Evolutionary conservation across 179 eudicot genomes (phyloP), one percentile per base, ranked within the genome.

Genomic region (Nepenthes alata): DNA sequence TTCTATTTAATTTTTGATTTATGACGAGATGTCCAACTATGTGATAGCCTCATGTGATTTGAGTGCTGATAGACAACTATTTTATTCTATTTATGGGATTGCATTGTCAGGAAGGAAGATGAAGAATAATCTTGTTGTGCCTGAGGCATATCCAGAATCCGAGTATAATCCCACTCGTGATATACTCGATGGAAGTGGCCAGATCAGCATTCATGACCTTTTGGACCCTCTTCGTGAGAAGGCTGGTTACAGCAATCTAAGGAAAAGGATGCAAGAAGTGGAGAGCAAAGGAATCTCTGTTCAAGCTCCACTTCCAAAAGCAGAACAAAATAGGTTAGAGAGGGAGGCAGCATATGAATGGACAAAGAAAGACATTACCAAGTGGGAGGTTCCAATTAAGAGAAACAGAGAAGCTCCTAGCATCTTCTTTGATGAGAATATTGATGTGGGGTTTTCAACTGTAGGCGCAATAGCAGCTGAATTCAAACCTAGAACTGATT

Each of bases 391-490:
- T 16, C 59, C 68, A 54, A 80, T 93, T 50, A 90, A 87, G 84
- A 80, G 77, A 75, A 85, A 90, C 47, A 80, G 98, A 70, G 97
- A 93, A 70, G 85, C 95, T 41, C 76, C 94, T 57, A 90, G 94
- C 12, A 60, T 85, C 48, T 81, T 61, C 74, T 87, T 93, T 83
- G 87, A 84, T 68, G 72, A 79, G 52, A 81, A 73, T 62, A 64
- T 35, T 57, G 75, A 80, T 58, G 13, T 74, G 52, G 90, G 83
- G 3, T 79, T 69, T 76, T 88, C 99, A 35, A 85, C 97, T 37
- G 86, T 94, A 37, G 91, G 96, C 37, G 86, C 94, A 62, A 90
- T 94, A 68, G 99, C 97, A 72, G 79, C 94, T 68, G 91, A 85
- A 57, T 94, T 87, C 80, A 79, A 85, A 76, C 97, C 99, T 36